These are phyloP conservation scores for Trametes gibbosa DNA, from an alignment of 768 basidiomycete species.

Conservation along the genomic window DNA sequence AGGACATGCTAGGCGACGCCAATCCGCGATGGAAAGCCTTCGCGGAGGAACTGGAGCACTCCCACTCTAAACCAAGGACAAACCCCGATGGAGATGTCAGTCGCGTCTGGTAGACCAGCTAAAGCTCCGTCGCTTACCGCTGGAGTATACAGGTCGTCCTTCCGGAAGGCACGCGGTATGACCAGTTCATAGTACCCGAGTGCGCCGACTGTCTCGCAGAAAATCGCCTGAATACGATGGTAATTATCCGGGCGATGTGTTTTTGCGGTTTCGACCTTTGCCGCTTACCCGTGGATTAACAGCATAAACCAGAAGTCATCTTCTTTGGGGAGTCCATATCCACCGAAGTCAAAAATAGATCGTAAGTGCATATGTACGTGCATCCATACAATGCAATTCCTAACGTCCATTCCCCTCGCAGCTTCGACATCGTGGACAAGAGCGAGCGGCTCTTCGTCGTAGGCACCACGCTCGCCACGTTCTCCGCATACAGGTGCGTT, in stretches of 20 bases:
- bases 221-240: constrained; percentile 57
- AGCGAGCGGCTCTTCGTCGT: constrained; percentile 73
- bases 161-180: constrained; percentile 66
- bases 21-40: constrained; percentile 82
- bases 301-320: constrained; percentile 81
- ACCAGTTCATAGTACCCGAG: constrained; percentile 74
- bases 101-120: constrained; percentile 7
- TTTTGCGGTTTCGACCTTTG: neutral
- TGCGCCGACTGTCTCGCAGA: constrained; percentile 67
- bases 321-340: constrained; percentile 92
- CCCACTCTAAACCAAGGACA: constrained; percentile 62
- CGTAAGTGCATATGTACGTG: constrained; percentile 47
- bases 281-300: neutral
- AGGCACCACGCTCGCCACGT: constrained; percentile 92
- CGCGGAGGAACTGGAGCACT: constrained; percentile 58
- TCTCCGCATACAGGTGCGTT: constrained; percentile 79
- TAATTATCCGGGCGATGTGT: constrained; percentile 30
- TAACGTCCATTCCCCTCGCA: constrained; percentile 25
- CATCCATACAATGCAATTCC: neutral
- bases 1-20: constrained; percentile 62
- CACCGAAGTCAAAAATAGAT: constrained; percentile 57
- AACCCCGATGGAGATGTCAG: constrained; percentile 93
- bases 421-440: constrained; percentile 55
- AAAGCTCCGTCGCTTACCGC: neutral
- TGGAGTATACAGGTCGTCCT: constrained; percentile 60